Base-by-base conservation (phyloP, 179 eudicot genomes). In the Sideroxylon spinosum region DNA sequence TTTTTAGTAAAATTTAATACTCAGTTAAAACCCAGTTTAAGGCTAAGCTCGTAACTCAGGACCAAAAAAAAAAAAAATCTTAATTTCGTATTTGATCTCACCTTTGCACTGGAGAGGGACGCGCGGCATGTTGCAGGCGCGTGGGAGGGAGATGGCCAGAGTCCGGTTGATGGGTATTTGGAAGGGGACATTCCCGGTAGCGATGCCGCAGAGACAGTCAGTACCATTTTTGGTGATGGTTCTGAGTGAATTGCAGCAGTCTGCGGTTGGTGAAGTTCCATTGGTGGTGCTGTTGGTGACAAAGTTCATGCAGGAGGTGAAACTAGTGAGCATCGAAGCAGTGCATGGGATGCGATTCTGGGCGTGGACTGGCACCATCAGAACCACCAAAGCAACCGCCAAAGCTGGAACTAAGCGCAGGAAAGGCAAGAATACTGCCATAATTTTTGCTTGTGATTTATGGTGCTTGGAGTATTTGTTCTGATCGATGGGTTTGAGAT, bases 31-130 rank as follows among this genome's bases (percentile, higher is more conserved):
- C n/a, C n/a, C n/a, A n/a, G n/a, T n/a, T n/a, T n/a, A n/a, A n/a
- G n/a, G n/a, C n/a, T n/a, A n/a, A n/a, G n/a, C n/a, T n/a, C n/a
- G n/a, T n/a, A n/a, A n/a, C n/a, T n/a, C n/a, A n/a, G n/a, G n/a
- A n/a, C n/a, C n/a, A n/a, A n/a, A n/a, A n/a, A n/a, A n/a, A n/a
- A n/a, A n/a, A n/a, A n/a, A n/a, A n/a, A n/a, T n/a, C n/a, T n/a
- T n/a, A n/a, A n/a, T n/a, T n/a, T n/a, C 37, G 37, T 3, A 1
- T 3, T 3, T 3, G n/a, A 32, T 32, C 46, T 65, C 6, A 93
- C 97, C 88, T 87, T 88, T 89, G 86, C 98, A 93, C 72, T 92
- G 92, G 52, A 92, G 76, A 52, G 95, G 92, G 49, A 92, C 92
- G 37, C 90, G 84, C 10, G 90, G 79, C 86, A 87, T 90, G 75